Percentiles rank a stretch among this genome's conserved stretches.
phyloP scores from a whole-genome alignment of 2,329 filamentous ascomycete species.

The Cytospora chrysosperma region DNA sequence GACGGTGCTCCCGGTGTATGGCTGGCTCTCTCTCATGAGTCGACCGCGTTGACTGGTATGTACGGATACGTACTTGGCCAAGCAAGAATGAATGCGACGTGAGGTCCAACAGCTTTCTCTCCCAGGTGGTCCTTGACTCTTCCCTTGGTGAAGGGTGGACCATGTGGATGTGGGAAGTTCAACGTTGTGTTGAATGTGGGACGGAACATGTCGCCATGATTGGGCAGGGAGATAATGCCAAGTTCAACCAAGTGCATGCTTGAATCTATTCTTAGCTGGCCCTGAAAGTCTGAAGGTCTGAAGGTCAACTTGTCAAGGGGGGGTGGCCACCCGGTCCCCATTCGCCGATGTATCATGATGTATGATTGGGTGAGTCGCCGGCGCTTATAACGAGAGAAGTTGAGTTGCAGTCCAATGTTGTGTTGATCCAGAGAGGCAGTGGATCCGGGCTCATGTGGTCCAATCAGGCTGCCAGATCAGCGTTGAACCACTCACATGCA shows the following conservation, averaged over 20 bases:
- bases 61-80: too few relatives aligned
- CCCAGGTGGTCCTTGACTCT: too few relatives aligned
- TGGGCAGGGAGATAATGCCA: neutral
- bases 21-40: too few relatives aligned
- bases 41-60: too few relatives aligned
- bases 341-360: neutral
- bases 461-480: too few relatives aligned
- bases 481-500: too few relatives aligned
- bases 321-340: too few relatives aligned
- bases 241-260: neutral
- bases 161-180: too few relatives aligned
- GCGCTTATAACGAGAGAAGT: slow-evolving; percentile 6
- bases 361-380: slow-evolving; percentile 8
- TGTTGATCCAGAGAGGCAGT: neutral
- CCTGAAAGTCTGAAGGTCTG: neutral
- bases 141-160: neutral
- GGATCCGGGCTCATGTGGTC: slow-evolving; percentile 14
- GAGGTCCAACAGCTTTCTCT: too few relatives aligned
- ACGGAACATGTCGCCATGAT: too few relatives aligned
- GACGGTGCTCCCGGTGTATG: neutral
- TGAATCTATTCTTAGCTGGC: slow-evolving; percentile 13
- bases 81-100: neutral
- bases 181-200: neutral
- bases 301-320: too few relatives aligned
- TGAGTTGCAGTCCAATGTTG: neutral